A percentile compares a stretch with the other conserved stretches of the same genome.
These are phyloP conservation scores for Hymenoscyphus fructigenus DNA, from an alignment of 2,329 filamentous ascomycete species.

Conservation along the genomic window DNA sequence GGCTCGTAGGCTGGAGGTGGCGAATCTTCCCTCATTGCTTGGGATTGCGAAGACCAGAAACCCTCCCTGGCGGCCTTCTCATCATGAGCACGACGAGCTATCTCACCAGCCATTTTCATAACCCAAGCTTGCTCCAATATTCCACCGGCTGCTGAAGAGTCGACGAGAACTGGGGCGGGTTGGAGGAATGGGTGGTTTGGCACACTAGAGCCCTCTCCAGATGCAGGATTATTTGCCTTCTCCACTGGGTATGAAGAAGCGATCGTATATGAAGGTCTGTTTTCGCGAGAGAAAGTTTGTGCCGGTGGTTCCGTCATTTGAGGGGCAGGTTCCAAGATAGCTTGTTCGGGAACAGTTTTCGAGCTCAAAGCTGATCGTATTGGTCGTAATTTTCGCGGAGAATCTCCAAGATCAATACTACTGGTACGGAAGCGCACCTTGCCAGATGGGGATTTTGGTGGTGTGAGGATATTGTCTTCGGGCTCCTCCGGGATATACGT, in stretches of 20 bases:
- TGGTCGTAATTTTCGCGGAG: conserved; percentile 33
- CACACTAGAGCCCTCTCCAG: conserved; percentile 5
- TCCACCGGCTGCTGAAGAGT: conserved; percentile 31
- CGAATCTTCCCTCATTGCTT: conserved; percentile 52
- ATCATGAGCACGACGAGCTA: conserved; percentile 82
- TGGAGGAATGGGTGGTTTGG: conserved; percentile 15
- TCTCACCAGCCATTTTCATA: conserved; percentile 90
- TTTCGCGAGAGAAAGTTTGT: conserved; percentile 23
- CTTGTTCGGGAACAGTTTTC: conserved; percentile 23
- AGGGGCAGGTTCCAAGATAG: conserved; percentile 18
- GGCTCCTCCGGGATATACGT: conserved; percentile 59
- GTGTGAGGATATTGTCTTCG: conserved; percentile 54
- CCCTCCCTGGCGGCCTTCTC: conserved; percentile 61
- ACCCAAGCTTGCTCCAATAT: conserved; percentile 69
- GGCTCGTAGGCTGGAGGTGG: conserved; percentile 63
- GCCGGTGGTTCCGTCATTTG: conserved; percentile 21
- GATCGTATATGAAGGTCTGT: conserved; percentile 19
- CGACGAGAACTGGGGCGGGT: conserved; percentile 25
- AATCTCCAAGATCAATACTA: conserved; percentile 39
- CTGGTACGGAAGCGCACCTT: conserved; percentile 37
- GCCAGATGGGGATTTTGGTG: conserved; percentile 46
- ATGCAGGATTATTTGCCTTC: conserved; percentile 18
- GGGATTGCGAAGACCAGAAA: conserved; percentile 42
- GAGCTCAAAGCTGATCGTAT: conserved; percentile 21
- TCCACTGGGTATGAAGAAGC: conserved; percentile 24